These are phyloP conservation scores for Terana coerulea DNA, from an alignment of 768 basidiomycete species.

Conservation along the genomic window DNA sequence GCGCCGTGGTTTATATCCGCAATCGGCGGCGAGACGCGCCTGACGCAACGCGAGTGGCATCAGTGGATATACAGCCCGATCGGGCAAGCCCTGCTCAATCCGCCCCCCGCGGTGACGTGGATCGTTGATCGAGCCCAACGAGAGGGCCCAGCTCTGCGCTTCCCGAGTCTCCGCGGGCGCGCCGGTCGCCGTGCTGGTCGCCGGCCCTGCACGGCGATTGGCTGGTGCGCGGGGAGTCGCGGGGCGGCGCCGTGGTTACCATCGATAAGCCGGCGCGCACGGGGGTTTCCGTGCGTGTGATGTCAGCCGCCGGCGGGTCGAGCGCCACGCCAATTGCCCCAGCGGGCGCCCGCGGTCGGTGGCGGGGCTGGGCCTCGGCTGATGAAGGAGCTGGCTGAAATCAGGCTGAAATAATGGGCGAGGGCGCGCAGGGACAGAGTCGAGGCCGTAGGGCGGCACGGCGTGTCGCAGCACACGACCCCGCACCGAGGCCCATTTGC, in stretches of 20 bases:
- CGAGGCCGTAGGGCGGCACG: too few relatives aligned
- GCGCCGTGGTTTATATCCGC: slow-evolving; percentile 1
- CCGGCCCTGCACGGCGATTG: background rate
- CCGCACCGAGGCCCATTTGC: too few relatives aligned
- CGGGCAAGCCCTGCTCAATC: background rate
- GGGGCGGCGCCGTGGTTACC: slow-evolving; percentile 1
- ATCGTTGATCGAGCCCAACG: too few relatives aligned
- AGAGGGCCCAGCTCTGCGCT: background rate
- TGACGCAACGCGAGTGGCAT: too few relatives aligned
- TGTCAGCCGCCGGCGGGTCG: background rate
- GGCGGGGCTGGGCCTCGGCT: background rate
- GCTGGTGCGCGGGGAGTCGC: background rate
- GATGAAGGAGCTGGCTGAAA: too few relatives aligned
- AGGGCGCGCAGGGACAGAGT: too few relatives aligned
- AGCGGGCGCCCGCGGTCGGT: background rate
- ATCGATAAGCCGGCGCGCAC: slow-evolving; percentile 5
- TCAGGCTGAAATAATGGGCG: too few relatives aligned
- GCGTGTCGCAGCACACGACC: too few relatives aligned
- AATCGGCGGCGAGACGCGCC: background rate
- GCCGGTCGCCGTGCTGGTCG: too few relatives aligned
- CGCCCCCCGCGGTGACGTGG: background rate
- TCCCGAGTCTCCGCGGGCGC: background rate
- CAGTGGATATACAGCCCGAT: background rate
- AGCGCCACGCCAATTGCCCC: background rate
- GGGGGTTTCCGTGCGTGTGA: background rate